Base-by-base conservation (phyloP, 768 basidiomycete species). In the Suillus sp. region DNA sequence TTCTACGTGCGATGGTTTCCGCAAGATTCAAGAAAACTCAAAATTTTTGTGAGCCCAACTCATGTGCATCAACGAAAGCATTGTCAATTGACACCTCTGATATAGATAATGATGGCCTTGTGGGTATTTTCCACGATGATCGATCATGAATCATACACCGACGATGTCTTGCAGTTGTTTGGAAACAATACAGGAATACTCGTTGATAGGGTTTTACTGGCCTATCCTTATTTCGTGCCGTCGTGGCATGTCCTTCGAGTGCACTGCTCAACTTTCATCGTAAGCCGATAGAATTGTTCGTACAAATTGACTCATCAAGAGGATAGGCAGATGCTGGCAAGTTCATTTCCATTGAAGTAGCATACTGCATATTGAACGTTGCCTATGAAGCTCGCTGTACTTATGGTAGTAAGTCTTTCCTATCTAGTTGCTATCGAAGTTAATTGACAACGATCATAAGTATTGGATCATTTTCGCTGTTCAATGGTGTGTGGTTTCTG, bases 1-100 rank as follows among this genome's bases (percentile, higher is more conserved):
- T 67, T 65, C 48, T 72, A 72, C 45, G 16, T 66, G n/a, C 48
- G 43, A 45, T 48, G 40, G 1, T 72, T 72, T 64, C 71, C 69
- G 3, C 51, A 5, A 9, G 71, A 72, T 43, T 30, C 13, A 35
- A 7, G 50, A 9, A 42, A 43, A 2, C 18, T 70, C 5, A 72
- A 59, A 47, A 4, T 18, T 8, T n/a, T 62, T 64, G 71, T 70
- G 14, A 63, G 71, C n/a, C 16, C 22, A 7, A 37, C 22, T 37
- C 18, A 16, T 55, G 14, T 14, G 9, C 14, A 37, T n/a, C 32
- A 16, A 25, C 22, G 4, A 37, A 16, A 55, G 1, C 14, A 9
- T 55, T 9, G 20, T 51, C 35, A 18, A 37, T 25, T 20, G 14
- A 16, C 8, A 10, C 35, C 8, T 37, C 4, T 37, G 4, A 25